Conservation (phyloP, 2,329 filamentous ascomycete species). For the Monosporascus sp. region DNA sequence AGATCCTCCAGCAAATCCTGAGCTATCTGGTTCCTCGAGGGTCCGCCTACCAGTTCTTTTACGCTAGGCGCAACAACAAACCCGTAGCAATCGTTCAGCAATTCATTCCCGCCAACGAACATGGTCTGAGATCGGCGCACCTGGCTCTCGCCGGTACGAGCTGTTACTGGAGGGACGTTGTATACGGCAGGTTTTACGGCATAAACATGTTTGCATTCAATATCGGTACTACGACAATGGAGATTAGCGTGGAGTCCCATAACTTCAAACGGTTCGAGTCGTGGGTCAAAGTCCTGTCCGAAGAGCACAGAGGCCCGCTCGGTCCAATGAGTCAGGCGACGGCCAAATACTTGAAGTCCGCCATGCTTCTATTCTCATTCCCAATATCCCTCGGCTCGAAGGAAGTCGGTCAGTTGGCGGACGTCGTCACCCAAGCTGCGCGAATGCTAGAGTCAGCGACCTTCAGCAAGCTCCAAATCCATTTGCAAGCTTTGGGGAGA, state of each 20-base stretch:
- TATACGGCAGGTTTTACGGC: not conserved
- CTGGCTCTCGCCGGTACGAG: not conserved
- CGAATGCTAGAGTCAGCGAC: not conserved
- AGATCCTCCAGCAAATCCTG: not conserved
- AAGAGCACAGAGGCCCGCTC: not conserved
- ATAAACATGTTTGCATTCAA: not conserved
- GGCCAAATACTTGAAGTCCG: not conserved
- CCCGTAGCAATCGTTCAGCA: not conserved
- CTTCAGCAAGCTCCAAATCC: not conserved
- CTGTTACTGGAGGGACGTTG: not conserved
- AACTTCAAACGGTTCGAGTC: not conserved
- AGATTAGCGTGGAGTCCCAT: not conserved
- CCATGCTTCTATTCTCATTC: not conserved
- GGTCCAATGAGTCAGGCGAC: not conserved
- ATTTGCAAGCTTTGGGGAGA: not conserved
- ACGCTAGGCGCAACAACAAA: not conserved
- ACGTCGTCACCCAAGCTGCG: not conserved
- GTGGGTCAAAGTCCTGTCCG: not conserved
- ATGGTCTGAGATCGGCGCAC: not conserved
- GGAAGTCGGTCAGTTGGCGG: not conserved
- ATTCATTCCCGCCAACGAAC: not conserved
- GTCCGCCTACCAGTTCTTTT: not conserved
- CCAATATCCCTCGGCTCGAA: not conserved
- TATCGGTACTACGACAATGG: not conserved
- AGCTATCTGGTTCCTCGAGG: not conserved